Evolutionary conservation across 352 stramenopile genomes (phyloP), one percentile per base, ranked within the genome.

Genomic region (Globisporangium nunn): DNA sequence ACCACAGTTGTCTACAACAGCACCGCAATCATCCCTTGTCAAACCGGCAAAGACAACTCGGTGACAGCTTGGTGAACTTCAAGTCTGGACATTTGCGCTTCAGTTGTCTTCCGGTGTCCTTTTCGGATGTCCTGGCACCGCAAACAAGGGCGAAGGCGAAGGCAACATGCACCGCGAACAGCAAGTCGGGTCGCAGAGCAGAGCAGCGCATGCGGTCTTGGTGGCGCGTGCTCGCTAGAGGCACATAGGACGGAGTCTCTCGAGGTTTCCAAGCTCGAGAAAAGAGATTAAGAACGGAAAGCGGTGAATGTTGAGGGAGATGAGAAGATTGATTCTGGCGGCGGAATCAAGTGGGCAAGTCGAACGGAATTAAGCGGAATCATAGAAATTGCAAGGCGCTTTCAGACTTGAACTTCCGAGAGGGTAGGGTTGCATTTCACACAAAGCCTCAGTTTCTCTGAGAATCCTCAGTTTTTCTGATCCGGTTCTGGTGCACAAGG

Each of bases 401-500:
- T 30, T 2, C 28, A 7, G n/a, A 31, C 44, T 49, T 49, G 44
- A 49, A 49, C 44, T 49, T 49, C 7, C 1, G 17, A 4, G 17
- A 14, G 44, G n/a, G 6, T 49, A 49, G 44, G 44, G 44, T 49
- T 49, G 44, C 44, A 49, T 31, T 49, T 48, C n/a, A 17, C 18
- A 23, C 17, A 3, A 29, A 48, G 10, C 11, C 37, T 43, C 37
- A 43, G 37, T 43, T 43, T 43, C 11, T 17, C 44, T 31, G 18
- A 49, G 18, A 28, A 48, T 48, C 35, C 35, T 52, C 28, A 35
- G 23, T 39, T 40, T 52, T 23, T n/a, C 28, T 52, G 47, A 52
- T 52, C 29, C 41, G 10, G 17, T 46, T 45, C 50, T 54, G 50
- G 33, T 54, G 50, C 50, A 17, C 7, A 31, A 54, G 49, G n/a